Conservation (phyloP, 1,139 yeast genomes). For the Yamadazyma trypodendri region DNA sequence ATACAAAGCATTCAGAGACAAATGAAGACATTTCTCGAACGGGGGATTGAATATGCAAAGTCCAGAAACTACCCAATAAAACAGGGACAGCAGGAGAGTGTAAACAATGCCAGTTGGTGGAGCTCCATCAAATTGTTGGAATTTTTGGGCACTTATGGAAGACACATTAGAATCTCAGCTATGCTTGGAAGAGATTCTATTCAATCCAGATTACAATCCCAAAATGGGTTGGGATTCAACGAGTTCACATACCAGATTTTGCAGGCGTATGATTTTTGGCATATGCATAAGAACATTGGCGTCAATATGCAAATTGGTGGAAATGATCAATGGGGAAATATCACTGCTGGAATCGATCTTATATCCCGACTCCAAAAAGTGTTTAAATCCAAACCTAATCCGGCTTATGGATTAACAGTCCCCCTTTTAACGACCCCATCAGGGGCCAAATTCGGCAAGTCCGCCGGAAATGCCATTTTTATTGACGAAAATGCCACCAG, state of each 20-base stretch:
- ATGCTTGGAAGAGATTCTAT: slow-evolving; percentile 92
- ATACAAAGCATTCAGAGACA: slow-evolving; percentile 62
- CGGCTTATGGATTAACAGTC: slow-evolving; percentile 77
- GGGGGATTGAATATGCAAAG: slow-evolving; percentile 62
- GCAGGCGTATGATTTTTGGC: slow-evolving; percentile 94
- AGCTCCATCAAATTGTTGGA: slow-evolving; percentile 67
- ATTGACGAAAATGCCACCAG: slow-evolving; percentile 71
- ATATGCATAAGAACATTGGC: slow-evolving; percentile 56
- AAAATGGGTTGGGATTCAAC: slow-evolving; percentile 83
- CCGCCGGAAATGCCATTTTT: slow-evolving; percentile 96
- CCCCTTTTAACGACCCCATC: slow-evolving; percentile 85
- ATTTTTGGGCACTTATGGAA: slow-evolving; percentile 75
- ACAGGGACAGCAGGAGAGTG: slow-evolving; percentile 42
- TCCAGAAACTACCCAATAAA: slow-evolving; percentile 49
- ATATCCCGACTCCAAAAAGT: slow-evolving; percentile 58
- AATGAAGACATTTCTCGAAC: slow-evolving; percentile 55
- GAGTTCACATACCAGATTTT: slow-evolving; percentile 91
- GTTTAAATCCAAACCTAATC: slow-evolving; percentile 10
- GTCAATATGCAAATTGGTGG: slow-evolving; percentile 91
- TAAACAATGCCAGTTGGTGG: slow-evolving; percentile 89
- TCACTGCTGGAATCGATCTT: slow-evolving; percentile 92
- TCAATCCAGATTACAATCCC: slow-evolving; percentile 65
- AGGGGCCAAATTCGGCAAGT: slow-evolving; percentile 95
- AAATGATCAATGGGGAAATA: slow-evolving; percentile 98
- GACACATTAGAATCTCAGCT: slow-evolving; percentile 74